Base-by-base conservation (phyloP, 192 early-diverging fungal species). In the Podila minutissima region DNA sequence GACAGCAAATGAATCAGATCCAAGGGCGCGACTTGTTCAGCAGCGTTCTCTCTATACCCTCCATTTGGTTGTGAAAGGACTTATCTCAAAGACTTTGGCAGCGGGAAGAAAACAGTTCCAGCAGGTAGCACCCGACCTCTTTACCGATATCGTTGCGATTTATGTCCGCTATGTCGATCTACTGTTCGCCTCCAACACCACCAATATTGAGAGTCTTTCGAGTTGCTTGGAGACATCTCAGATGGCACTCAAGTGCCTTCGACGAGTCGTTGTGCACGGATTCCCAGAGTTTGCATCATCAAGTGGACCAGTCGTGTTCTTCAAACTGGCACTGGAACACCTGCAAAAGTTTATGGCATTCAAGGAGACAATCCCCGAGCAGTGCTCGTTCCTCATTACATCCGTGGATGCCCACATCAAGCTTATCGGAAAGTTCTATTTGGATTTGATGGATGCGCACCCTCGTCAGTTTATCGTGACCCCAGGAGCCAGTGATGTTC, bases 181-280 rank as follows among this genome's bases (percentile, higher is more conserved):
- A 55, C 90, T 91, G 32, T 84, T 92, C 33, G 67, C 82, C 2
- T 70, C 83, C 19, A 69, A 86, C 12, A 77, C 85, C 4, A 79
- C 66, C 46, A 79, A 79, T 50, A 79, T 79, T n/a, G 75, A 64
- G 82, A 86, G 26, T 50, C 83, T 62, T 66, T 67, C 35, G 41
- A 74, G 28, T 65, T 76, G 88, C 49, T 74, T 96, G 62, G 90
- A 89, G 65, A 82, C 90, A 15, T 89, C 90, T 12, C 76, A 90
- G 10, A 83, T 93, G 50, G 88, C 91, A 59, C 73, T 97, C 15
- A 95, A 95, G 71, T 89, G 87, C 35, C 69, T 97, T 59, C 88
- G 95, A 12, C 87, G 95, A 28, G 84, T 96, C n/a, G 86, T 93
- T 37, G 88, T 94, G 17, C 91, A 92, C 75, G 96, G 96, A 11